Base-by-base conservation (phyloP, 495 filamentous ascomycete species). In the Penicillium angulare region DNA sequence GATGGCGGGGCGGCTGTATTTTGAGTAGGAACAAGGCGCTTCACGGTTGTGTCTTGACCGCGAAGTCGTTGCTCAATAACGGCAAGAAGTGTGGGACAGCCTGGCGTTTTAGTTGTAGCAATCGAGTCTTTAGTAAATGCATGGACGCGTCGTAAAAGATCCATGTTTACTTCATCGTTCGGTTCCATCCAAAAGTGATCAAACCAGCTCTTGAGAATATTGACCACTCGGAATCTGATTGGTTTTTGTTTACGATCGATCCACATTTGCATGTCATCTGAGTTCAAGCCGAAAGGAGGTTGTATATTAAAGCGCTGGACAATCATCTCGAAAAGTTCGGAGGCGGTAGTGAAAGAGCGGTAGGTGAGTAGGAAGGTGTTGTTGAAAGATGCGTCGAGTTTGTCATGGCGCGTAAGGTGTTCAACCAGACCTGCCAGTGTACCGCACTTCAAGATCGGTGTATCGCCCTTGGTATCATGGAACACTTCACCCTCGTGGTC, bases 181-280 rank as follows among this genome's bases (percentile, higher is more conserved):
- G 88, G 85, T 65, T 98, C 93, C 93, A 97, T 96, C 93, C 93
- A 98, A 66, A 91, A 97, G 50, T 85, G 89, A 60, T 97, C 92
- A 57, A 98, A 90, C 93, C 93, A 98, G 66, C 83, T 95, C 76
- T 97, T 97, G 54, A 97, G 73, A 48, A 97, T 96, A 64, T 97
- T 97, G 58, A 98, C 90, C 7, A 98, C 89, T 36, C 93, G 82
- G 77, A 98, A 92, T 34, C 95, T 82, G 54, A 97, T 97, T 5
- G 88, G 85, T 59, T 92, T 95, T 68, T 97, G 95, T 72, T 98
- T 98, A 61, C 85, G 83, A 63, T 96, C 90, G 17, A 86, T 80
- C 93, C 93, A 98, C 55, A 81, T 75, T 43, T 93, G 89, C 64
- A 87, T 89, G 55, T 97, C 90, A 35, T 79, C 67, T 40, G 80